phyloP scores from a whole-genome alignment of 1,284 basidiomycete genomes.

The Sporisorium exsertum region DNA sequence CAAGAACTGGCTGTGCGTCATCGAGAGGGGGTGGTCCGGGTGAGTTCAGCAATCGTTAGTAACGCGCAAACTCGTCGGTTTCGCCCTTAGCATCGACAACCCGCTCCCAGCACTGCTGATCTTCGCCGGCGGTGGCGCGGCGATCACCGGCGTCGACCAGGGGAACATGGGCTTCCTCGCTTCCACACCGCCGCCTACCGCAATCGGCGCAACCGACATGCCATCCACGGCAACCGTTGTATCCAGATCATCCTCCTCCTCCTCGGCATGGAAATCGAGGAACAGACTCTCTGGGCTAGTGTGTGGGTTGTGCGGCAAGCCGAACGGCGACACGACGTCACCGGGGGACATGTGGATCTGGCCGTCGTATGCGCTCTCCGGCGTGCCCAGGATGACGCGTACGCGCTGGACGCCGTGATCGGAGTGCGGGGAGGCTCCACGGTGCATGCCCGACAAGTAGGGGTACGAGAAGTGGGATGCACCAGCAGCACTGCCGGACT shows the following conservation, averaged over 20 bases:
- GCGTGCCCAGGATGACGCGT: conserved; percentile 26
- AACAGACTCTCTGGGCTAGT: conserved; percentile 39
- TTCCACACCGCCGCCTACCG: not conserved
- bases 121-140: conserved; percentile 22
- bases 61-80: conserved; percentile 4
- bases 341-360: conserved; percentile 25
- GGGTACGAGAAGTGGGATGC: conserved; percentile 61
- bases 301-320: conserved; percentile 29
- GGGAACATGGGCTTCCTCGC: conserved; percentile 20
- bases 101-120: not conserved
- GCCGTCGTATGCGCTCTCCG: conserved; percentile 7
- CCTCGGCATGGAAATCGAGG: conserved; percentile 14
- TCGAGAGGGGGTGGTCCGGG: no score
- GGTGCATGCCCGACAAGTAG: conserved; percentile 56
- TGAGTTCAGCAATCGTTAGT: not conserved
- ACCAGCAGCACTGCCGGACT: conserved; percentile 5
- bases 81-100: conserved; percentile 7
- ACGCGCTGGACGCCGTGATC: conserved; percentile 10
- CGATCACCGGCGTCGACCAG: conserved; percentile 34
- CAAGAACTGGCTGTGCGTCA: not conserved
- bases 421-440: not conserved
- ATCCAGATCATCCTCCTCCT: conserved; percentile 7
- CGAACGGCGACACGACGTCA: conserved; percentile 28
- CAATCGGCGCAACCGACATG: conserved; percentile 1
- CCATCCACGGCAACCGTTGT: conserved; percentile 21